phyloP scores from a whole-genome alignment of 257 asterid genomes.

The Nicotiana paniculata region DNA sequence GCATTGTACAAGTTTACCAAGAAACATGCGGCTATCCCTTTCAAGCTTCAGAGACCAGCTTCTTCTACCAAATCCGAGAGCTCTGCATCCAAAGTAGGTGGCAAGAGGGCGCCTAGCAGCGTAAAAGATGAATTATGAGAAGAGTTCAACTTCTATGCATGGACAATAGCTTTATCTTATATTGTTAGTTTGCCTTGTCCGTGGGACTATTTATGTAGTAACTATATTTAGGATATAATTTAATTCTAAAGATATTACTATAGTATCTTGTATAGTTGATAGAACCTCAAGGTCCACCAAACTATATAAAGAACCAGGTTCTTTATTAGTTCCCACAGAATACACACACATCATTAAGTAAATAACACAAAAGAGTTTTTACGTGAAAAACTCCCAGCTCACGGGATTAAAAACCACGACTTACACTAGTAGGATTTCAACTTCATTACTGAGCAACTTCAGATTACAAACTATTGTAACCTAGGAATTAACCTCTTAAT shows the following conservation, averaged over 20 bases:
- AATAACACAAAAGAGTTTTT: too few relatives aligned
- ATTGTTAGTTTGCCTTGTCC: neutral
- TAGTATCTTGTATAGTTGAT: neutral
- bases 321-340: too few relatives aligned
- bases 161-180: neutral
- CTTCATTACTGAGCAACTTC: too few relatives aligned
- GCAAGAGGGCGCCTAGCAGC: constrained; percentile 22
- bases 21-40: constrained; percentile 77
- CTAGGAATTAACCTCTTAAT: too few relatives aligned
- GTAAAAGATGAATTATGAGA: constrained; percentile 70
- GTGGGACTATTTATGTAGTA: neutral
- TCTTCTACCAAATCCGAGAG: constrained; percentile 24
- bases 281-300: too few relatives aligned
- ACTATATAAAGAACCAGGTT: too few relatives aligned
- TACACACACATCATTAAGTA: too few relatives aligned
- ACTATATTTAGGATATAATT: neutral
- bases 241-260: neutral
- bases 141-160: neutral
- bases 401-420: too few relatives aligned
- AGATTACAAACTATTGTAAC: too few relatives aligned
- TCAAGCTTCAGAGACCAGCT: constrained; percentile 65
- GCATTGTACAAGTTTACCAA: constrained; percentile 72
- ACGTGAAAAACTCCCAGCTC: too few relatives aligned
- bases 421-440: too few relatives aligned
- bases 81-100: constrained; percentile 30